Evolutionary conservation across 108 stramenopile species (phyloP).

Genomic region (Cyclotella baltica): DNA sequence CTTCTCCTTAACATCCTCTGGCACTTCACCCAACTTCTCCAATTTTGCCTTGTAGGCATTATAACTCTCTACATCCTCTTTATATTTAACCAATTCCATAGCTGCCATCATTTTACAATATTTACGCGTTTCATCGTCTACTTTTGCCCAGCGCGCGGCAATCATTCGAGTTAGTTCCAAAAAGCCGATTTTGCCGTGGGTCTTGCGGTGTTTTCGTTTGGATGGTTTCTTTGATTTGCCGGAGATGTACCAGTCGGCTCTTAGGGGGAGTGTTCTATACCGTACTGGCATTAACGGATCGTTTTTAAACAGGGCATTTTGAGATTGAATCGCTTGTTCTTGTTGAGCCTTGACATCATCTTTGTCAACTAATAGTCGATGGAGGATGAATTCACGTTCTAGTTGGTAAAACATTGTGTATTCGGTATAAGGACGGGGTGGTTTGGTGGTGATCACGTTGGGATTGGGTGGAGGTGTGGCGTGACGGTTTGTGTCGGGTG

Average conservation of each 20-base stretch:
- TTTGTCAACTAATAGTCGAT: conserved; percentile 26
- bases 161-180: conserved; percentile 74
- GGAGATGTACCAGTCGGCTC: conserved; percentile 52
- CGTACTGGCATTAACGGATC: conserved; percentile 54
- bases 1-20: conserved; percentile 43
- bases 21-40: conserved; percentile 41
- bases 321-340: background rate
- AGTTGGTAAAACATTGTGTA: conserved; percentile 58
- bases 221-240: conserved; percentile 47
- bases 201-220: conserved; percentile 71
- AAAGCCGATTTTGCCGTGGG: conserved; percentile 85
- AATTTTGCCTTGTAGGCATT: conserved; percentile 42
- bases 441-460: conserved; percentile 40
- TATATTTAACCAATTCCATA: conserved; percentile 53
- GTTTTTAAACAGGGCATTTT: conserved; percentile 34
- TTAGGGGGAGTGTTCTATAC: conserved; percentile 45
- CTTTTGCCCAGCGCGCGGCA: conserved; percentile 62
- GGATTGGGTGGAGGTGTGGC: too few species aligned
- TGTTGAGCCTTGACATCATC: conserved; percentile 9
- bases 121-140: conserved; percentile 45
- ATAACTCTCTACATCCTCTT: conserved; percentile 51
- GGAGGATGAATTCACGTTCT: conserved; percentile 51
- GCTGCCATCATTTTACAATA: conserved; percentile 56
- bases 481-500: background rate
- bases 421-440: conserved; percentile 55